Evolutionary conservation across 2,329 filamentous ascomycete genomes (phyloP), one percentile per base, ranked within the genome.

Genomic region (Talaromyces piceae): DNA sequence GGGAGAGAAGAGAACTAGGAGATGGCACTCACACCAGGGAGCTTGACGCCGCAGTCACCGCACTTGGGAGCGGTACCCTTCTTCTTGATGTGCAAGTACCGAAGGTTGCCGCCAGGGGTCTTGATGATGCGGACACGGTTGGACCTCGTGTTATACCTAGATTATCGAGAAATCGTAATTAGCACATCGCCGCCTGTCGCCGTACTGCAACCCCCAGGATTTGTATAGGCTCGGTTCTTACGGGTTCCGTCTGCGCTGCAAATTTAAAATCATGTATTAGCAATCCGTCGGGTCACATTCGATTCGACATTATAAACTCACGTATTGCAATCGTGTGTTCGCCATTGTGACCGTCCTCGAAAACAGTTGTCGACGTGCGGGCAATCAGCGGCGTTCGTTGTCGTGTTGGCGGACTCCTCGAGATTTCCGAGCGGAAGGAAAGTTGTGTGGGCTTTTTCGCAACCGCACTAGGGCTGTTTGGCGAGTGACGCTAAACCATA

Each of bases 51-150:
- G 73, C 94, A 98, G 83, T 98, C 93, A 83, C 94, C 88, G 75
- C 93, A 98, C 83, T 98, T 98, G 73, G 93, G 93, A 61, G 91
- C 87, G 73, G 90, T 95, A 67, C 91, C 93, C 75, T 86, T 88
- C 89, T 98, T 98, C 88, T 97, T 97, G 82, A 96, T 91, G 86
- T 98, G 91, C 67, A 97, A 87, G 73, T 95, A 86, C 75, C 93
- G 86, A 70, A 95, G 85, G 75, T 91, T 83, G 74, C 93, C 93
- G 75, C 93, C 94, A 64, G 94, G 93, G 64, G 93, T 98, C 84
- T 93, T 93, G 77, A 95, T 76, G 70, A 94, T 82, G 73, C 93
- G 87, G 74, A 93, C 91, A 78, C 90, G 89, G 87, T 98, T 96
- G 75, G 88, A 95, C 74, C 81, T 81, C 75, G 91, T 97, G 86